phyloP scores from a whole-genome alignment of 176 grass and related monocot species.

The Carex littledalei region DNA sequence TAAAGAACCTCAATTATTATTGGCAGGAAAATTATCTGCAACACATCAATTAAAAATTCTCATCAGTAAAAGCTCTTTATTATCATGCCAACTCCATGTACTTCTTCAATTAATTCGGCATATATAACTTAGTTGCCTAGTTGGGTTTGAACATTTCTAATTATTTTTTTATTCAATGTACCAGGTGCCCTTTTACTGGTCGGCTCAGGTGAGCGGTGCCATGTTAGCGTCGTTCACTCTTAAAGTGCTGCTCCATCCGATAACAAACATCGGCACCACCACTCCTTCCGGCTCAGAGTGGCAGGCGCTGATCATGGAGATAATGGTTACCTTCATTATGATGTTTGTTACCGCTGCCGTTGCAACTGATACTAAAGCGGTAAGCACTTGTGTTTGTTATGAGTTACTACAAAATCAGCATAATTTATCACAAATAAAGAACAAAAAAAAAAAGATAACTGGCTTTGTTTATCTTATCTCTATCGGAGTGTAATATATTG shows the following conservation, averaged over 20 bases:
- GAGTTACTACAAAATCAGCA: no score
- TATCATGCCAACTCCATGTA: not conserved
- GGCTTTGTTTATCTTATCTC: not conserved
- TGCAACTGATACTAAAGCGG: slow-evolving; percentile 88
- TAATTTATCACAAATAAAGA: not conserved
- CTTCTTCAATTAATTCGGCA: not conserved
- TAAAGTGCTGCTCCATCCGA: slow-evolving; percentile 50
- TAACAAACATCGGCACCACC: slow-evolving; percentile 64
- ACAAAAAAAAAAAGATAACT: not conserved
- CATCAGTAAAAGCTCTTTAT: not conserved
- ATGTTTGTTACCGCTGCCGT: slow-evolving; percentile 98
- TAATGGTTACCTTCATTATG: slow-evolving; percentile 91
- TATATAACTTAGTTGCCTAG: not conserved
- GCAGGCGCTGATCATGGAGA: slow-evolving; percentile 74
- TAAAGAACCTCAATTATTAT: slow-evolving; percentile 13
- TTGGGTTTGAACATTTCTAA: not conserved
- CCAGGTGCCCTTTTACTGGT: slow-evolving; percentile 97
- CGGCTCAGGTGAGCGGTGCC: slow-evolving; percentile 79
- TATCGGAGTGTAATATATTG: not conserved
- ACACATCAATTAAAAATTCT: not conserved
- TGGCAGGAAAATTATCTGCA: not conserved
- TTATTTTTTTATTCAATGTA: not conserved
- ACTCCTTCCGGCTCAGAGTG: slow-evolving; percentile 58
- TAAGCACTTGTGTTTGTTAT: slow-evolving; percentile 16
- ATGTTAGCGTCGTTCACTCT: slow-evolving; percentile 79